phyloP scores from a whole-genome alignment of 306 rosid species.

The Rubus parviflorus region DNA sequence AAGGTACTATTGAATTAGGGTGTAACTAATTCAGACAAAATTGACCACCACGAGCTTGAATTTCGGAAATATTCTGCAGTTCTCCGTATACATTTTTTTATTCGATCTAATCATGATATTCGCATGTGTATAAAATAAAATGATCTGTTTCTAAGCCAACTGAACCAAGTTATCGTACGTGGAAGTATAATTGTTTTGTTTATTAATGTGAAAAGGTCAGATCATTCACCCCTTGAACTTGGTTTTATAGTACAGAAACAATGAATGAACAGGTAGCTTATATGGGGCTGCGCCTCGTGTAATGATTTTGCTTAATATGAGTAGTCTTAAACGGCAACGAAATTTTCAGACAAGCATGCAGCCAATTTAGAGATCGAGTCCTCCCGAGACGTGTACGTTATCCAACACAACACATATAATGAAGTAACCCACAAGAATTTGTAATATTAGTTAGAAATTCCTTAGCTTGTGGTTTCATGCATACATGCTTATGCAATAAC shows the following conservation, averaged over 20 bases:
- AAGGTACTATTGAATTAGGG: neutral
- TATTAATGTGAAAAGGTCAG: no score
- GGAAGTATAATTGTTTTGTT: neutral
- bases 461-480: slow-evolving; percentile 18
- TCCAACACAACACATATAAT: slow-evolving; percentile 31
- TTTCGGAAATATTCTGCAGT: no score
- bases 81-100: no score
- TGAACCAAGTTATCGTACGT: neutral
- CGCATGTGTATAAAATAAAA: no score
- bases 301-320: neutral
- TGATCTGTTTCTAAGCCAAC: no score
- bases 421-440: slow-evolving; percentile 57
- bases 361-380: neutral
- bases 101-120: no score
- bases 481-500: slow-evolving; percentile 10
- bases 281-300: no score
- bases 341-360: slow-evolving; percentile 7
- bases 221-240: no score
- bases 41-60: no score
- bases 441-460: slow-evolving; percentile 22
- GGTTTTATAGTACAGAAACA: no score
- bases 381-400: slow-evolving; percentile 36
- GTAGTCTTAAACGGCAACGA: slow-evolving; percentile 23
- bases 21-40: no score
- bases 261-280: no score